Base-by-base conservation (phyloP, 345 rosid species). In the Combretum micranthum region DNA sequence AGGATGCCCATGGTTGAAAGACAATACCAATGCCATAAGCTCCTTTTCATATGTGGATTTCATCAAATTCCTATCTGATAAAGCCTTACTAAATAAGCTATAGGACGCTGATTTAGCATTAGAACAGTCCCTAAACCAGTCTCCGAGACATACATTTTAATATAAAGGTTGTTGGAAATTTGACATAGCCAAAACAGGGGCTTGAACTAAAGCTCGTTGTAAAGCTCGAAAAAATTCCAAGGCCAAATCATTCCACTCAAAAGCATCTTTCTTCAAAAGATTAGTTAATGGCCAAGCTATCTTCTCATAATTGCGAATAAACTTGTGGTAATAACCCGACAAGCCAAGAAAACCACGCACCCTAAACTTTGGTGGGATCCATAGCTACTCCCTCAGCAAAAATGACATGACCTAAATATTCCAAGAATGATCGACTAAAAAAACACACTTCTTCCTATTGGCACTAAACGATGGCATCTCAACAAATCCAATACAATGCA, bases 1-100 rank as follows among this genome's bases (percentile, higher is more conserved):
- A 25, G 26, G 26, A 25, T 5, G 5, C 26, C 26, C 2, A 25
- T 25, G 26, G 5, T 25, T 25, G 26, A 25, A 2, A 2, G 26
- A 2, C 2, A 25, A 5, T 5, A 25, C 26, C 26, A 25, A 25
- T 2, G 26, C 26, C 26, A 25, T 25, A 2, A 25, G 5, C 26
- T 25, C 26, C 26, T 5, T 5, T 25, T 25, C 26, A 25, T 5
- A 25, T 2, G 26, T 25, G 3, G 26, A 25, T 5, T 25, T 25
- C 26, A 2, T 5, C 26, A 25, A 53, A 21, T 39, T 2, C 11
- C 39, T 39, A 26, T 53, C 56, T 13, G 54, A 4, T 13, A 51
- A 51, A n/a, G 54, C 54, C 4, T 20, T n/a, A 44, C 57, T 61
- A 14, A 61, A 21, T 61, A 61, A 20, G 57, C 37, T 13, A 61